Conservation (phyloP, 208 protist species). For the Novymonas esmeraldas region DNA sequence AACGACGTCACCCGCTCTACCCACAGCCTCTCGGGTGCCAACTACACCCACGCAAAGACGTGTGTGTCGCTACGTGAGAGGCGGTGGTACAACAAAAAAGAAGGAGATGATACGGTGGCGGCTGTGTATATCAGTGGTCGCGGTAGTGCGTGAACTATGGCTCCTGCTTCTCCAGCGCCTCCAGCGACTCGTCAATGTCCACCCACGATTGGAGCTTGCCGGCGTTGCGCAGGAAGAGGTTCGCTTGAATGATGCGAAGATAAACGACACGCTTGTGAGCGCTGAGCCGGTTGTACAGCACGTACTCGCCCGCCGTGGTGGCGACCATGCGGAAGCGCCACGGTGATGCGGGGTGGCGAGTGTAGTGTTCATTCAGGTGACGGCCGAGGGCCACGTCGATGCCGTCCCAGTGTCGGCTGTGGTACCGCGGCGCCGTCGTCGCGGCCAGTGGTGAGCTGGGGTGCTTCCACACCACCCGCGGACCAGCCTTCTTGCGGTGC, state of each 20-base stretch:
- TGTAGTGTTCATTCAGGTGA: slow-evolving; percentile 62
- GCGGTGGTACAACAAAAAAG: too few relatives aligned
- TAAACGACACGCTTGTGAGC: slow-evolving; percentile 48
- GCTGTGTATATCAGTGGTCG: too few relatives aligned
- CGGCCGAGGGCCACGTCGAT: slow-evolving; percentile 55
- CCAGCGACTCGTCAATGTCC: slow-evolving; percentile 16
- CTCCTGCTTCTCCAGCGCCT: slow-evolving; percentile 4
- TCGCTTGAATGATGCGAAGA: slow-evolving; percentile 55
- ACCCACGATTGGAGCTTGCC: slow-evolving; percentile 26
- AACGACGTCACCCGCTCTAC: not conserved
- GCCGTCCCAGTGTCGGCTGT: slow-evolving; percentile 58
- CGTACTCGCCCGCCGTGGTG: slow-evolving; percentile 65
- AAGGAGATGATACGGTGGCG: too few relatives aligned
- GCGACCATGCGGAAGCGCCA: slow-evolving; percentile 61
- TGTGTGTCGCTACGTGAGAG: too few relatives aligned
- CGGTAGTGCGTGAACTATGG: not conserved
- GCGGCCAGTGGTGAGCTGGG: slow-evolving; percentile 5
- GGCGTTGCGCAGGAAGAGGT: slow-evolving; percentile 56
- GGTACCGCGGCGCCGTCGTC: slow-evolving; percentile 39
- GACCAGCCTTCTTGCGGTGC: slow-evolving; percentile 1
- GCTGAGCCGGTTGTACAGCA: slow-evolving; percentile 56
- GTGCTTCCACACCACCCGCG: slow-evolving; percentile 23
- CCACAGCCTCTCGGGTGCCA: too few relatives aligned
- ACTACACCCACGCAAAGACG: too few relatives aligned
- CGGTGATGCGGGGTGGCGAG: slow-evolving; percentile 28